Percentiles rank a stretch among this genome's conserved stretches.
phyloP scores from a whole-genome alignment of 352 stramenopile genomes.

The Phytopythium vexans region DNA sequence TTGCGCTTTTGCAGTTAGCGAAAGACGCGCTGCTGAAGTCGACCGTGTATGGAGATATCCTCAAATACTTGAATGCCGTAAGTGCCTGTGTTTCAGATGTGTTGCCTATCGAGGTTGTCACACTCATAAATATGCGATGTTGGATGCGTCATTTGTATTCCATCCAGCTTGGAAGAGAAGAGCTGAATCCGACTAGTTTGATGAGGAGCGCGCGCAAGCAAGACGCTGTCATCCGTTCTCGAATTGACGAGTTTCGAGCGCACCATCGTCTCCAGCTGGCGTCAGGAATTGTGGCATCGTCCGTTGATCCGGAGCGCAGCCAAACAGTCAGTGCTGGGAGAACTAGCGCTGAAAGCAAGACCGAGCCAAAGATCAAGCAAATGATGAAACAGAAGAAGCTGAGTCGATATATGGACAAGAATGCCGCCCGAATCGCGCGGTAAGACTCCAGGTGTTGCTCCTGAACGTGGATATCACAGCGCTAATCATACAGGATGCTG shows the following conservation, averaged over 20 bases:
- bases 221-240: slow-evolving; percentile 58
- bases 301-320: slow-evolving; percentile 43
- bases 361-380: slow-evolving; percentile 49
- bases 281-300: slow-evolving; percentile 73
- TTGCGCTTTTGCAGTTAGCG: slow-evolving; percentile 72
- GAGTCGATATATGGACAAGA: slow-evolving; percentile 60
- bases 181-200: slow-evolving; percentile 41
- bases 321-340: slow-evolving; percentile 22
- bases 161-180: slow-evolving; percentile 51
- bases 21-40: slow-evolving; percentile 53
- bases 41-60: slow-evolving; percentile 73
- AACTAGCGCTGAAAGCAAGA: slow-evolving; percentile 35
- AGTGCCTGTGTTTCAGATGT: background rate
- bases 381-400: slow-evolving; percentile 61
- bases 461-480: background rate
- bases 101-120: background rate
- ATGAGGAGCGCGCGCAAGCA: slow-evolving; percentile 56
- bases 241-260: slow-evolving; percentile 82
- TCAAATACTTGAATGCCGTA: slow-evolving; percentile 81
- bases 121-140: background rate
- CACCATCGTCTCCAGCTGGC: slow-evolving; percentile 80
- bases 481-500: background rate
- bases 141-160: background rate
- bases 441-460: slow-evolving; percentile 12
- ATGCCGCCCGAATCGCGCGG: slow-evolving; percentile 40